Evolutionary conservation across 208 protist genomes (phyloP).

Genomic region (Trypanosomatidae sp.): DNA sequence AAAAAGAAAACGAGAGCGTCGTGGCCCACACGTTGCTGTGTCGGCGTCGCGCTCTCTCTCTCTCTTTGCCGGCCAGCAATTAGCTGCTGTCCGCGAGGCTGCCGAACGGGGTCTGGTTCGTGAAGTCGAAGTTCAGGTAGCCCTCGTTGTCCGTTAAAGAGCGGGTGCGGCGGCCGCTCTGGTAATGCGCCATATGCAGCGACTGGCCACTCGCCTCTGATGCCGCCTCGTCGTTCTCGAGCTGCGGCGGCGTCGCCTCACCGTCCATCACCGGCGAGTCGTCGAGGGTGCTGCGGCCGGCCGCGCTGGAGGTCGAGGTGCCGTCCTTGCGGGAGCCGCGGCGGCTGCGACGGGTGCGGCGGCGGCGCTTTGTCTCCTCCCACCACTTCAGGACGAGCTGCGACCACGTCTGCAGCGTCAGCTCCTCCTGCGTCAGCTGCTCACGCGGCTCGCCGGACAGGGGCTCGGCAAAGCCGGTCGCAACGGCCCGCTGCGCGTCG

Average conservation of each 20-base stretch:
- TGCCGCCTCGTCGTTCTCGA: slow-evolving; percentile 1
- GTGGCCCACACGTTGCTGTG: too few species aligned
- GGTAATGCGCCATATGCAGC: too few species aligned
- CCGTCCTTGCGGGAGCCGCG: too few species aligned
- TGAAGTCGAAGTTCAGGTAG: slow-evolving; percentile 27
- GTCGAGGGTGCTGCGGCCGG: too few species aligned
- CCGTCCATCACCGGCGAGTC: too few species aligned
- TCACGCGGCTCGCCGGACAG: neutral
- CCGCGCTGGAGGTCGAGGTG: too few species aligned
- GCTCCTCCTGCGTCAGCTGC: slow-evolving; percentile 2
- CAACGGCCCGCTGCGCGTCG: slow-evolving; percentile 15
- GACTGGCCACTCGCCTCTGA: too few species aligned
- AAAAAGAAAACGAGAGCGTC: too few species aligned
- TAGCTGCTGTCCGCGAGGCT: slow-evolving; percentile 12
- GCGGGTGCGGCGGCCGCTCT: neutral
- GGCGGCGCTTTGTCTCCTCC: slow-evolving; percentile 28
- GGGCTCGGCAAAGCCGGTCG: neutral
- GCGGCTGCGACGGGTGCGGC: slow-evolving; percentile 12
- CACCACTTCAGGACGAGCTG: slow-evolving; percentile 21
- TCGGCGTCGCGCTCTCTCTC: too few species aligned
- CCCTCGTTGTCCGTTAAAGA: slow-evolving; percentile 19
- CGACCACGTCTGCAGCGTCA: slow-evolving; percentile 26
- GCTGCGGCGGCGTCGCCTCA: too few species aligned
- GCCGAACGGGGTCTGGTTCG: slow-evolving; percentile 11
- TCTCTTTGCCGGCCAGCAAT: too few species aligned